Evolutionary conservation across 768 basidiomycete genomes (phyloP).

Genomic region (Rhizopogon vesiculosus): DNA sequence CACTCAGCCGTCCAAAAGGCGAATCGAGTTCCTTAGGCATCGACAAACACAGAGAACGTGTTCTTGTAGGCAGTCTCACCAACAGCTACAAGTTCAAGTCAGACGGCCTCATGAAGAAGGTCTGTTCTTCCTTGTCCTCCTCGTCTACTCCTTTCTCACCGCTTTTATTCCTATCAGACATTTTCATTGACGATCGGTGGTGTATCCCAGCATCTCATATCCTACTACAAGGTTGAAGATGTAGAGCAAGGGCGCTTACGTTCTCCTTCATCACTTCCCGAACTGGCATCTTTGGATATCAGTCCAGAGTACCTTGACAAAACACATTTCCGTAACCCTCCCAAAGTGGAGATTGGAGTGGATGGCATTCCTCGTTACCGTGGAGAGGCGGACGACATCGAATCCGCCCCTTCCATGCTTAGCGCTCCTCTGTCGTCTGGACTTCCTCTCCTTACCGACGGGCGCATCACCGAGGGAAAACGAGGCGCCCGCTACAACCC

Average conservation of each 20-base stretch:
- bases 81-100: constrained; percentile 92
- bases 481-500: constrained; percentile 41
- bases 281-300: constrained; percentile 83
- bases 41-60: constrained; percentile 74
- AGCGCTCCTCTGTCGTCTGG: constrained; percentile 40
- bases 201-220: constrained; percentile 87
- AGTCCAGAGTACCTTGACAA: constrained; percentile 85
- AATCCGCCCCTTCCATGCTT: constrained; percentile 36
- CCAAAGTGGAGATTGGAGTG: constrained; percentile 78
- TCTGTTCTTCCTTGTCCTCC: constrained; percentile 29
- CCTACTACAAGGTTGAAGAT: constrained; percentile 92
- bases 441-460: constrained; percentile 46
- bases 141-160: constrained; percentile 24
- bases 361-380: constrained; percentile 82
- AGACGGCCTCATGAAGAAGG: constrained; percentile 97
- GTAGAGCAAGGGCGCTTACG: constrained; percentile 86
- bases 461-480: constrained; percentile 38
- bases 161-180: constrained; percentile 46
- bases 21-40: constrained; percentile 43
- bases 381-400: constrained; percentile 76
- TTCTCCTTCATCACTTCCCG: constrained; percentile 82
- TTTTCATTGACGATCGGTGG: constrained; percentile 86
- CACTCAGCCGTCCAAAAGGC: constrained; percentile 62
- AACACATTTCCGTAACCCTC: constrained; percentile 87
- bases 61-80: constrained; percentile 85